Base-by-base conservation (phyloP, 768 basidiomycete species). In the Boletus patriciae region DNA sequence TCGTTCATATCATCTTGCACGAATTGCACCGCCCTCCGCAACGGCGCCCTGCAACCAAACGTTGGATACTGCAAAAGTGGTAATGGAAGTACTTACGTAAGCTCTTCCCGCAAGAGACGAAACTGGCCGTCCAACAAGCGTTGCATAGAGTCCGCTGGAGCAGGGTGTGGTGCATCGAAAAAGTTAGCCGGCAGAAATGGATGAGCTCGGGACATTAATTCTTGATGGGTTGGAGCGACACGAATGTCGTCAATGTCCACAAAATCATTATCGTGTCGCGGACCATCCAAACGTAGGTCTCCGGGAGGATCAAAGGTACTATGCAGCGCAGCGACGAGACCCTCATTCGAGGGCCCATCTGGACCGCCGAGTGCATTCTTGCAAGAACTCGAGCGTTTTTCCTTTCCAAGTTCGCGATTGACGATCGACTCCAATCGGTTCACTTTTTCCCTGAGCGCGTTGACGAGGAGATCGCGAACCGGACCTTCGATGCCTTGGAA, bases 121-220 rank as follows among this genome's bases (percentile, higher is more conserved):
- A 88, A 92, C 60, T 92, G 88, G 4, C 86, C 80, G 55, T 92
- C 90, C 12, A 90, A 71, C 21, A 86, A 73, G 9, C 84, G 75
- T 53, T 87, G 78, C 81, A 91, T 88, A 23, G 82, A 83, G 16
- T 78, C 77, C 4, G 70, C 59, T 0, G 81, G 81, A 13, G 79
- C 77, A 52, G 80, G 86, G 62, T 89, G 88, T 0, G 87, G 88
- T 0, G 86, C 88, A 3, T 73, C 76, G 19, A 74, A 78, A 1
- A 86, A 66, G 61, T 81, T 85, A 0, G 78, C 82, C 0, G 90
- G 90, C 0, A 92, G 70, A 64, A 81, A 90, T 0, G 87, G 83
- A 3, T 73, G 64, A 12, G 72, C 23, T 0, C 66, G 70, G 19
- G 73, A 82, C 43, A 80, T 66, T 9, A 92, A 76, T 62, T 92